These are phyloP conservation scores for Colletotrichum echinochloae DNA, from an alignment of 2,329 filamentous ascomycete genomes.

Conservation along the genomic window DNA sequence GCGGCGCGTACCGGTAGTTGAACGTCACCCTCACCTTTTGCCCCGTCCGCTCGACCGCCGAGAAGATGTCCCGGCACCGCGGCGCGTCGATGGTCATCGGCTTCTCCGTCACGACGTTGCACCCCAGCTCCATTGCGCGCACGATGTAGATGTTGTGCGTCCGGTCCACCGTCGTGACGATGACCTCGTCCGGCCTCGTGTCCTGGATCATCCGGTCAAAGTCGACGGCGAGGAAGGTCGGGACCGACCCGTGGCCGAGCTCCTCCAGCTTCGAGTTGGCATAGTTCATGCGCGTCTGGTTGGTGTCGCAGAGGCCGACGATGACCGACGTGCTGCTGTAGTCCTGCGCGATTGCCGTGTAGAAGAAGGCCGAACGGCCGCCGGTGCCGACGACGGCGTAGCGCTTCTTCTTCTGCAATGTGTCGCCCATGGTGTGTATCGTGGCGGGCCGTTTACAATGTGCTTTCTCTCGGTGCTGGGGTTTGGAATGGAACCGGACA, in stretches of 20 bases:
- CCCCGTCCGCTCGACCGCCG: constrained; percentile 61
- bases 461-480: not conserved
- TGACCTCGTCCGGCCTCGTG: constrained; percentile 69
- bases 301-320: constrained; percentile 70
- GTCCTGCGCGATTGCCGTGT: constrained; percentile 66
- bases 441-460: not conserved
- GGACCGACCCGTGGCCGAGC: constrained; percentile 61
- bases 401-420: constrained; percentile 53
- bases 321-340: constrained; percentile 63
- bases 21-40: constrained; percentile 60
- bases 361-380: constrained; percentile 71
- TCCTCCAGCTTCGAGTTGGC: constrained; percentile 62
- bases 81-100: constrained; percentile 65
- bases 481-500: not conserved
- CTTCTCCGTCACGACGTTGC: constrained; percentile 63
- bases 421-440: constrained; percentile 23
- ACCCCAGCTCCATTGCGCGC: constrained; percentile 64
- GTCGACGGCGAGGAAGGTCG: constrained; percentile 64
- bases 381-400: constrained; percentile 71
- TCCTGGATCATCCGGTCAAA: constrained; percentile 70
- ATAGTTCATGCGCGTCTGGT: constrained; percentile 69
- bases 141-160: constrained; percentile 72
- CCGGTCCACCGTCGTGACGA: constrained; percentile 72
- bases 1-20: constrained; percentile 64
- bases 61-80: constrained; percentile 66